Evolutionary conservation across 495 filamentous ascomycete genomes (phyloP).

Genomic region (Aspergillus homomorphus): DNA sequence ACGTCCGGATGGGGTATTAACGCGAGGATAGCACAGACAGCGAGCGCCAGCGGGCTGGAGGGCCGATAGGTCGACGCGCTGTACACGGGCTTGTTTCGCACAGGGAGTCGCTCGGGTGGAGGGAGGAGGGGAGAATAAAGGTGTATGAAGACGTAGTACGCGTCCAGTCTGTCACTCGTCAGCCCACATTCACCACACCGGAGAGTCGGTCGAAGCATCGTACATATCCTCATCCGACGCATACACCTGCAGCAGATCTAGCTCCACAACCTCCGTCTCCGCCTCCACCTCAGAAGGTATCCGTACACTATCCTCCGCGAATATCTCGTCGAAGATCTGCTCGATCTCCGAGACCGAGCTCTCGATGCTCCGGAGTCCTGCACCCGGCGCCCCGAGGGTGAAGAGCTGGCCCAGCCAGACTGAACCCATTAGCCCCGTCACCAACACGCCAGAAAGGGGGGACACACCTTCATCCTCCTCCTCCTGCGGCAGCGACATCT

Average conservation of each 20-base stretch:
- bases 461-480: constrained; percentile 3
- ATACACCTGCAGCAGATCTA: constrained; percentile 16
- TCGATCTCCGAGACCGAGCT: constrained; percentile 16
- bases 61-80: constrained; percentile 27
- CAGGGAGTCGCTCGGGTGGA: constrained; percentile 32
- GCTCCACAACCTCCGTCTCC: background rate
- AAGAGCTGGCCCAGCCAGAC: constrained; percentile 15
- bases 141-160: constrained; percentile 51
- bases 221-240: constrained; percentile 25
- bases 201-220: background rate
- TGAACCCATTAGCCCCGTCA: background rate
- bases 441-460: background rate
- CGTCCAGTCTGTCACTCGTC: constrained; percentile 36
- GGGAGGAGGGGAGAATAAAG: constrained; percentile 48
- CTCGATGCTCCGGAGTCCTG: constrained; percentile 17
- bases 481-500: background rate
- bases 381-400: constrained; percentile 12
- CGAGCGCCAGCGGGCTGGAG: constrained; percentile 39
- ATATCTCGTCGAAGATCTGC: constrained; percentile 19
- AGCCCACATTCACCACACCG: background rate
- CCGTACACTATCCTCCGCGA: constrained; percentile 4
- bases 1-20: constrained; percentile 45
- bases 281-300: background rate
- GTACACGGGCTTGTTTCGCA: constrained; percentile 30
- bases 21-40: constrained; percentile 44